A percentile compares a stretch with the other conserved stretches of the same genome.
Evolutionary conservation across 2,329 filamentous ascomycete species (phyloP).

Genomic region (Sclerotinia minor): DNA sequence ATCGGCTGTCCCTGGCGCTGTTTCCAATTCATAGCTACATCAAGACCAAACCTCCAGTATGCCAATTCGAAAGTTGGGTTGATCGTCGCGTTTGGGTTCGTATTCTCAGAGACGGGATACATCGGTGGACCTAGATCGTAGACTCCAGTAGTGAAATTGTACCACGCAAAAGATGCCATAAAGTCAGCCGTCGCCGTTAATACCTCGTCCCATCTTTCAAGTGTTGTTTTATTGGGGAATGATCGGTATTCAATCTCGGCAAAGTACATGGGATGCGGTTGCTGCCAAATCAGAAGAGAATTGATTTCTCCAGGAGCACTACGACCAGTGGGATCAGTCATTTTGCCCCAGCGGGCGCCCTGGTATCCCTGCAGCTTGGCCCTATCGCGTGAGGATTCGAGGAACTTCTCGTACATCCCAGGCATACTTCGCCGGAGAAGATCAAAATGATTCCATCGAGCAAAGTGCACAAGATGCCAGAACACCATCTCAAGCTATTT

Average conservation of each 20-base stretch:
- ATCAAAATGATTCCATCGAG: slow-evolving; percentile 44
- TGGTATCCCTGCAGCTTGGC: slow-evolving; percentile 42
- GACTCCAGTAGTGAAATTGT: slow-evolving; percentile 50
- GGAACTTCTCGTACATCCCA: slow-evolving; percentile 41
- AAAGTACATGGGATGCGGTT: slow-evolving; percentile 61
- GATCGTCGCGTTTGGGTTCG: slow-evolving; percentile 54
- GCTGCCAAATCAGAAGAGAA: slow-evolving; percentile 61
- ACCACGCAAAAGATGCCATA: slow-evolving; percentile 59
- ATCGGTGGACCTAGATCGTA: slow-evolving; percentile 56
- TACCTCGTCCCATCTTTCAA: slow-evolving; percentile 55
- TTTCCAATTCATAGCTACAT: slow-evolving; percentile 56
- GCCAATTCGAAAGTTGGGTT: slow-evolving; percentile 61
- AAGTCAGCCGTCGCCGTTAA: slow-evolving; percentile 56
- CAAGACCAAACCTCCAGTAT: slow-evolving; percentile 62
- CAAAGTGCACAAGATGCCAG: slow-evolving; percentile 48
- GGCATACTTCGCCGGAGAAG: slow-evolving; percentile 45
- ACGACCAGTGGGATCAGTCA: slow-evolving; percentile 57
- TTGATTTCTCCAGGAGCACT: slow-evolving; percentile 62
- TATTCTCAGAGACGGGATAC: slow-evolving; percentile 58
- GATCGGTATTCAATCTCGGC: slow-evolving; percentile 56
- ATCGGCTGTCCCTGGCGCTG: slow-evolving; percentile 47
- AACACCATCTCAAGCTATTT: slow-evolving; percentile 44
- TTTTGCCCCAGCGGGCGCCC: slow-evolving; percentile 52
- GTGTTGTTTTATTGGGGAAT: slow-evolving; percentile 46
- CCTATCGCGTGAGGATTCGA: slow-evolving; percentile 40